Evolutionary conservation across 2,329 filamentous ascomycete species (phyloP), one percentile per base, ranked within the genome.

Genomic region (Clarireedia hainanense): DNA sequence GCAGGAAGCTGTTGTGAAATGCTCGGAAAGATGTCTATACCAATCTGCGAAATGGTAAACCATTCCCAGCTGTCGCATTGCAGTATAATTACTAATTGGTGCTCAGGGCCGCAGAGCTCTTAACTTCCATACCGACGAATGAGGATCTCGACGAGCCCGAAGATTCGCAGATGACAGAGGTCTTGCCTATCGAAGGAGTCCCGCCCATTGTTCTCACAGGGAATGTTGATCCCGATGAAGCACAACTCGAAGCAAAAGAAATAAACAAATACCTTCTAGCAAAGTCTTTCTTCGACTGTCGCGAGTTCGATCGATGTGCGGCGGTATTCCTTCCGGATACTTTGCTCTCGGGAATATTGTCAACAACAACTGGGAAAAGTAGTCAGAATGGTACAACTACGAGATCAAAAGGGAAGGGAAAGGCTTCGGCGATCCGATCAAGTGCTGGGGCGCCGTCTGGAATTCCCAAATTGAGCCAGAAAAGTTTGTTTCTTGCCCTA

Each of bases 241-340:
- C 85, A 10, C 75, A 78, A 1, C 78, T 95, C 2, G 91, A 97
- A 69, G 80, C 85, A 1, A 83, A 79, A 64, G 92, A 97, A 71
- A 76, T 89, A 36, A 84, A 86, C 72, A 88, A 84, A 66, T 97
- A 92, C 68, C 80, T 97, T 2, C 78, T 97, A 20, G 92, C 94
- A 52, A 96, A 96, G 70, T 88, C 92, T 0, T 86, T 95, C 63
- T 97, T 97, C 69, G 92, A 97, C 71, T 96, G 91, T 65, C 87
- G 89, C 63, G 94, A 99, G 70, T 97, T 86, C 66, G 92, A 97
- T 68, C 88, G 94, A 61, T 96, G 92, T 70, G 88, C 92, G 30
- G 88, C 89, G 51, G 86, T 95, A 40, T 95, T 95, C 67, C 77
- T 95, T 1, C 89, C 89, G n/a, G 82, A 89, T 60, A 81, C 85